Conservation (phyloP, 2,329 filamentous ascomycete genomes). For the Diaporthe aspalathi region DNA sequence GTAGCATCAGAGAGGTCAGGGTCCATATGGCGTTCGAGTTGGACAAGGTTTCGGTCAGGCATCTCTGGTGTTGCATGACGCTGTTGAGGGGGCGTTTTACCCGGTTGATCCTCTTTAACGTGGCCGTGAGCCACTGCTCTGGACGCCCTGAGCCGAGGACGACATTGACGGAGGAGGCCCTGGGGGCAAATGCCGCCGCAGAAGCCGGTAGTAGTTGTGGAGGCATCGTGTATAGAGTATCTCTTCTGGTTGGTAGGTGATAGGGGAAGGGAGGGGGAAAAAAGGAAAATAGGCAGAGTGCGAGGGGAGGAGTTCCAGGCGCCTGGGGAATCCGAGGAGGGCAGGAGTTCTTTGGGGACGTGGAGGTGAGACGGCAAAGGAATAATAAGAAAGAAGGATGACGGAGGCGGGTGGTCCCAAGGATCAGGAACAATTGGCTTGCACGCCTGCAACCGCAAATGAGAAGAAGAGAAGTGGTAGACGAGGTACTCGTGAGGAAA, state of each 20-base stretch:
- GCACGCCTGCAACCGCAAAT: constrained; percentile 70
- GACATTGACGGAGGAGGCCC: constrained; percentile 90
- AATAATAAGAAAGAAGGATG: constrained; percentile 56
- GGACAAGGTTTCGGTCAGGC: constrained; percentile 93
- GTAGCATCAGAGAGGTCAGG: constrained; percentile 89
- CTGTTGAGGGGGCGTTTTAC: constrained; percentile 98
- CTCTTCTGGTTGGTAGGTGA: background rate
- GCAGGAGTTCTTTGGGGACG: constrained; percentile 52
- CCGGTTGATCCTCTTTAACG: constrained; percentile 94
- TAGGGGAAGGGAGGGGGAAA: constrained; percentile 20
- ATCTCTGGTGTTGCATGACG: constrained; percentile 93
- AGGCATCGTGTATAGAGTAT: constrained; percentile 71
- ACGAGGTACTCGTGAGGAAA: constrained; percentile 69
- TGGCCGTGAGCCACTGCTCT: constrained; percentile 96
- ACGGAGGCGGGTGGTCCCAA: constrained; percentile 66
- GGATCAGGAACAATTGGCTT: constrained; percentile 63
- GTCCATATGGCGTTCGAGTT: constrained; percentile 94
- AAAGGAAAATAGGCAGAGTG: constrained; percentile 36
- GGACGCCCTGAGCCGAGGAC: constrained; percentile 86
- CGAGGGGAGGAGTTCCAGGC: constrained; percentile 33
- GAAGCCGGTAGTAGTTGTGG: constrained; percentile 94
- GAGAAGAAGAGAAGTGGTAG: constrained; percentile 68
- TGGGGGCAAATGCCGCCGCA: constrained; percentile 93
- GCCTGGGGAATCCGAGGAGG: constrained; percentile 39
- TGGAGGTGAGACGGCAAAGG: constrained; percentile 48